phyloP scores from a whole-genome alignment of 2,329 filamentous ascomycete species.

The Ciborinia camelliae region DNA sequence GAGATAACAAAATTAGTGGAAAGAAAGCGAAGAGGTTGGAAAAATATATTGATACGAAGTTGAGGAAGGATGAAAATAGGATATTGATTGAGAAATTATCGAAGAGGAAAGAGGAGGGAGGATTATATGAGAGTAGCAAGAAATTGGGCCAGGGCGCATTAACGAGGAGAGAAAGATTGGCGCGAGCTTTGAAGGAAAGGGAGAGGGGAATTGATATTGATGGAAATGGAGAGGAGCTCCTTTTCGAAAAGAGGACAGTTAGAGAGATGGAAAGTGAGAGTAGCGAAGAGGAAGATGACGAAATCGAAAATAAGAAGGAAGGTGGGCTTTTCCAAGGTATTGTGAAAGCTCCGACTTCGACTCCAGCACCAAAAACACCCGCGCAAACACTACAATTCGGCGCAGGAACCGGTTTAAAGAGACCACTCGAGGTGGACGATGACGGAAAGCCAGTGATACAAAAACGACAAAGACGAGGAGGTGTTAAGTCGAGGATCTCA shows the following conservation, averaged over 20 bases:
- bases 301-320: slow-evolving; percentile 7
- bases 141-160: slow-evolving; percentile 70
- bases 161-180: slow-evolving; percentile 66
- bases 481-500: slow-evolving; percentile 55
- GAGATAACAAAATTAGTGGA: slow-evolving; percentile 55
- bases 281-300: slow-evolving; percentile 30
- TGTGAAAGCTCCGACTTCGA: neutral
- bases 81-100: slow-evolving; percentile 81
- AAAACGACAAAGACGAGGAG: slow-evolving; percentile 72
- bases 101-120: slow-evolving; percentile 75
- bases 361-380: neutral
- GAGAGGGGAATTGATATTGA: slow-evolving; percentile 37
- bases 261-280: slow-evolving; percentile 37
- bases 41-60: slow-evolving; percentile 79
- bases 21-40: slow-evolving; percentile 66
- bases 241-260: slow-evolving; percentile 47
- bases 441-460: slow-evolving; percentile 75
- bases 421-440: slow-evolving; percentile 76
- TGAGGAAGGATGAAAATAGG: slow-evolving; percentile 89
- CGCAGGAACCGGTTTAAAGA: slow-evolving; percentile 78
- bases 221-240: slow-evolving; percentile 46
- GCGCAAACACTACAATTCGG: slow-evolving; percentile 22
- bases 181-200: slow-evolving; percentile 53
- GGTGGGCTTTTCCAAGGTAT: slow-evolving; percentile 20
- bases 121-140: slow-evolving; percentile 72